phyloP scores from a whole-genome alignment of 306 rosid species.

The Ammopiptanthus mongolicus region DNA sequence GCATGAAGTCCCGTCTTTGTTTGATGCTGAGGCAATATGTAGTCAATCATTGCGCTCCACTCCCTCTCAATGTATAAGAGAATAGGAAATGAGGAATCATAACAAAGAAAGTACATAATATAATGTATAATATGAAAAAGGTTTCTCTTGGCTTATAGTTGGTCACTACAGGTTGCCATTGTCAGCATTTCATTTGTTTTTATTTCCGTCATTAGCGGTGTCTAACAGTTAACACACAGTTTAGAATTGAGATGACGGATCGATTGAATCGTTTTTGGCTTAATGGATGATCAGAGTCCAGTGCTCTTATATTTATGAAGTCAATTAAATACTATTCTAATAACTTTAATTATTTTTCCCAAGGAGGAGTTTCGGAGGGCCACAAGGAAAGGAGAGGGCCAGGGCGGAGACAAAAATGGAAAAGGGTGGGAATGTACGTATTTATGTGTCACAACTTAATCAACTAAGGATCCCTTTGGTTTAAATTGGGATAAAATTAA shows the following conservation, averaged over 20 bases:
- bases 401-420: no score
- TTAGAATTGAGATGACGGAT: not conserved
- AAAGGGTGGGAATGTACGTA: no score
- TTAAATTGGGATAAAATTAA: no score
- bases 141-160: not conserved
- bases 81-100: not conserved
- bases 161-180: not conserved
- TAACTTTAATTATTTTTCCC: not conserved
- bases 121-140: not conserved
- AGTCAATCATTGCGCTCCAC: not conserved
- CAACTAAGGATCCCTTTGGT: no score
- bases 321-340: not conserved
- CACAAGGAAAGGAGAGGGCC: no score
- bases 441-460: no score
- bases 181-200: not conserved
- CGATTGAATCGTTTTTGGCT: not conserved
- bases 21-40: conserved; percentile 22
- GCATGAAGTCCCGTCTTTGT: no score
- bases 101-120: not conserved
- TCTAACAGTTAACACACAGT: no score
- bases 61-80: not conserved
- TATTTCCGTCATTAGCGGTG: not conserved
- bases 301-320: not conserved
- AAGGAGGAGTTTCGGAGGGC: no score
- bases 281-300: not conserved